Percentiles rank a stretch among this genome's conserved stretches.
phyloP scores from a whole-genome alignment of 345 rosid genomes.

The Hypericum perforatum region DNA sequence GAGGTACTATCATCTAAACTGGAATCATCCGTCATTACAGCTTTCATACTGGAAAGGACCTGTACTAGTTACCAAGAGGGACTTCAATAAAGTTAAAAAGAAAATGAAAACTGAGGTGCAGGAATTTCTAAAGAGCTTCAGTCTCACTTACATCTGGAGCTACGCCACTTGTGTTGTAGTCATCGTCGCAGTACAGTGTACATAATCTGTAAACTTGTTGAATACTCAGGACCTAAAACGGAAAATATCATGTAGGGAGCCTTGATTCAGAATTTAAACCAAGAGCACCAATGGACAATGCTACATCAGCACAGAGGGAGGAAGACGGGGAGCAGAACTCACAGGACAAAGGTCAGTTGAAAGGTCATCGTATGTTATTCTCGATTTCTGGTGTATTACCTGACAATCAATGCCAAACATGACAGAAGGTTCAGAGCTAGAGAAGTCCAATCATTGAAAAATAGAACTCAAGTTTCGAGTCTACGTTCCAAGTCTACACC shows the following conservation, averaged over 20 bases:
- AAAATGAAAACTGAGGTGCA: not conserved
- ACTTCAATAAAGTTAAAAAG: not conserved
- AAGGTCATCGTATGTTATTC: constrained; percentile 19
- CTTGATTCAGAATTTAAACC: not conserved
- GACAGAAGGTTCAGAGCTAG: not conserved
- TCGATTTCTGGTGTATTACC: constrained; percentile 23
- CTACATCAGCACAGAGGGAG: not conserved
- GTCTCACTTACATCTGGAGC: constrained; percentile 18
- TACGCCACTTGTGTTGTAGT: constrained; percentile 15
- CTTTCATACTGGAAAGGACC: constrained; percentile 4
- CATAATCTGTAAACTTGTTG: constrained; percentile 19
- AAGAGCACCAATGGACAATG: not conserved
- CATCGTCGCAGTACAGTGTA: constrained; percentile 19
- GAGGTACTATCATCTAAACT: not conserved
- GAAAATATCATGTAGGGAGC: not conserved
- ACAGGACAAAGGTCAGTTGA: constrained; percentile 24
- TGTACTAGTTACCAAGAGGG: not conserved
- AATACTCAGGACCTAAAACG: constrained; percentile 15
- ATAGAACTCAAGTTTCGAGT: too few relatives aligned
- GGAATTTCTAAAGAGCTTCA: not conserved
- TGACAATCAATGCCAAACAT: not conserved
- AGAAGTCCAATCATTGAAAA: not conserved
- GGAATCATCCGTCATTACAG: not conserved
- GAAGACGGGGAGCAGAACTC: constrained; percentile 5
- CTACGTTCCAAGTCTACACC: too few relatives aligned